These are phyloP conservation scores for Ophioceras dolichostomum DNA, from an alignment of 2,329 filamentous ascomycete species.

Conservation along the genomic window DNA sequence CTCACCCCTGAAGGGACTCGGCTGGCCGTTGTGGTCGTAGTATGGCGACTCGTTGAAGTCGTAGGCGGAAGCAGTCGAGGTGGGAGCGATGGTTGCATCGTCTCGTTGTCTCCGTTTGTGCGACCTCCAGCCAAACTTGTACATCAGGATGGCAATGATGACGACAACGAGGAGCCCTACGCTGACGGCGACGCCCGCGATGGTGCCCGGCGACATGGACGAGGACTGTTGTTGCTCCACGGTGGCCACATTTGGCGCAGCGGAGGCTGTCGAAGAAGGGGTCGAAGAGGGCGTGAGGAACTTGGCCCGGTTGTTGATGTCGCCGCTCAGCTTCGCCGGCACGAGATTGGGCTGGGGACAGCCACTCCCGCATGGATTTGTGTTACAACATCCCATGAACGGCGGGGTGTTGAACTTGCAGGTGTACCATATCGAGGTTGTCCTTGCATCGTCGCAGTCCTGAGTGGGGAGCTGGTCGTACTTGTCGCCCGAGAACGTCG, in stretches of 20 bases:
- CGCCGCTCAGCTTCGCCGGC: conserved; percentile 9
- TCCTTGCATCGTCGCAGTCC: conserved; percentile 14
- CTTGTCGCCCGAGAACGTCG: conserved; percentile 17
- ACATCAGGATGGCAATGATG: conserved; percentile 9
- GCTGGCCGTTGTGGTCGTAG: not conserved
- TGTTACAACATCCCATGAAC: conserved; percentile 24
- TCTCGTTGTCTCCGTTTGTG: not conserved
- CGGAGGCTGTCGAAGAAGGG: not conserved
- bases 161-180: conserved; percentile 9
- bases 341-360: conserved; percentile 17
- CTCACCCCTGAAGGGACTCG: not conserved
- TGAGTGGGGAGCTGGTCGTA: conserved; percentile 19
- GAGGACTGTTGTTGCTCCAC: conserved; percentile 3
- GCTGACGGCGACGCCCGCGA: conserved; percentile 11
- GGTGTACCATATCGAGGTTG: conserved; percentile 18
- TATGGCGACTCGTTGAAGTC: not conserved
- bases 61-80: not conserved
- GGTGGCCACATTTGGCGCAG: not conserved
- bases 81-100: not conserved
- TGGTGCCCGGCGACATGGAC: conserved; percentile 8
- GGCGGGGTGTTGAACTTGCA: conserved; percentile 15
- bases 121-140: conserved; percentile 10
- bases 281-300: not conserved
- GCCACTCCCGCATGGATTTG: conserved; percentile 17
- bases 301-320: not conserved